Percentiles rank a stretch among this genome's conserved stretches.
phyloP scores from a whole-genome alignment of 257 asterid genomes.

The Anisodus tanguticus region DNA sequence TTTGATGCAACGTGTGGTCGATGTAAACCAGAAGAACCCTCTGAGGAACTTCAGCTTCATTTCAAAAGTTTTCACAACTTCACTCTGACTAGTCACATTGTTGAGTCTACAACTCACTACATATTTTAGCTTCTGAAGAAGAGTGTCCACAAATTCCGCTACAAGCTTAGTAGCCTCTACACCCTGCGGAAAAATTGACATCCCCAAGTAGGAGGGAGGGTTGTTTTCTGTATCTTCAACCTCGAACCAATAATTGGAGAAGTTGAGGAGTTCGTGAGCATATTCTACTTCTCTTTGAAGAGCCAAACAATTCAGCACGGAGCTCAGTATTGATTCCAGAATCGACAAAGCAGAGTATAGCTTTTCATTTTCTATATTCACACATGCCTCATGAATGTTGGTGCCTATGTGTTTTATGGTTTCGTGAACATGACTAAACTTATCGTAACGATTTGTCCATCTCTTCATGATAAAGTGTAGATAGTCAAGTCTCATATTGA shows the following conservation, averaged over 20 bases:
- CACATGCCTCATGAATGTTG: constrained; percentile 9
- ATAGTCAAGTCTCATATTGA: neutral
- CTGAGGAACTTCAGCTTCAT: neutral
- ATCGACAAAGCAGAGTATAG: neutral
- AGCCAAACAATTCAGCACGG: neutral
- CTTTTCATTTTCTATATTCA: neutral
- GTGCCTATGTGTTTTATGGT: neutral
- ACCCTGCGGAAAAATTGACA: neutral
- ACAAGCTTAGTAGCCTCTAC: neutral
- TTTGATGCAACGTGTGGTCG: neutral
- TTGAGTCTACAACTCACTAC: neutral
- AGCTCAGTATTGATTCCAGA: neutral
- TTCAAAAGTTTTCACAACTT: neutral
- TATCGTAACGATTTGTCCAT: neutral
- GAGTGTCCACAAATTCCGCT: neutral
- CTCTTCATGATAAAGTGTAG: neutral
- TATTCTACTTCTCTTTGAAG: neutral
- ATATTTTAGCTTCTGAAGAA: neutral
- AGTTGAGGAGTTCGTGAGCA: neutral
- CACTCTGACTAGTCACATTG: neutral
- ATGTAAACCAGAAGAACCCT: neutral
- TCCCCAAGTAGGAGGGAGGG: neutral
- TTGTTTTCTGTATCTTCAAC: neutral
- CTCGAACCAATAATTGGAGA: neutral
- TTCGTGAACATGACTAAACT: neutral